Percentiles rank a stretch among this genome's conserved stretches.
phyloP scores from a whole-genome alignment of 371 early-diverging fungal species.

The Haplosporangium sp. region DNA sequence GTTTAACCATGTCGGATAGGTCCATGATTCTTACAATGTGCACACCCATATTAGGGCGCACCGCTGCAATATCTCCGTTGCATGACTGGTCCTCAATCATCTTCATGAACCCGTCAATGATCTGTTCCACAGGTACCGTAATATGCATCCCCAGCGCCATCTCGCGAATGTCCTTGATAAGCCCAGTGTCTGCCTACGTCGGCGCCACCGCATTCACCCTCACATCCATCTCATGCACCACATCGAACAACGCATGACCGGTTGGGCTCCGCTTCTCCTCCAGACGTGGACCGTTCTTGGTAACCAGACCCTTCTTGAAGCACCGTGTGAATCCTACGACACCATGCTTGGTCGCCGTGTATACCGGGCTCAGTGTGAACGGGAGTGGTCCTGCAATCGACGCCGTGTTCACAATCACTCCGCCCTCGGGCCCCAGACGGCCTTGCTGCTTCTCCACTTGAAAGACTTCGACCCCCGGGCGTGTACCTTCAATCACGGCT shows the following conservation, averaged over 20 bases:
- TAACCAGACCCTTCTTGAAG: neutral
- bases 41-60: neutral
- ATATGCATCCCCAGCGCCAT: neutral
- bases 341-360: neutral
- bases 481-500: neutral
- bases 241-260: neutral
- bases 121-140: neutral
- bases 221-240: conserved; percentile 1
- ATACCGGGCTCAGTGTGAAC: neutral
- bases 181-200: neutral
- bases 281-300: neutral
- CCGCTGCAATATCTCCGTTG: neutral
- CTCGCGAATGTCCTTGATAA: neutral
- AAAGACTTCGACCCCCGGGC: neutral
- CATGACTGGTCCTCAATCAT: neutral
- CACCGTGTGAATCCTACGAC: neutral
- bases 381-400: neutral
- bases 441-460: neutral
- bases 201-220: neutral
- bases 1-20: too few species aligned
- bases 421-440: neutral
- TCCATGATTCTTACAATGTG: neutral
- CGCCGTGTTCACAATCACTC: conserved; percentile 2
- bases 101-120: neutral
- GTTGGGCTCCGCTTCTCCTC: neutral